Evolutionary conservation across 257 asterid species (phyloP).

Genomic region (Przewalskia tangutica): DNA sequence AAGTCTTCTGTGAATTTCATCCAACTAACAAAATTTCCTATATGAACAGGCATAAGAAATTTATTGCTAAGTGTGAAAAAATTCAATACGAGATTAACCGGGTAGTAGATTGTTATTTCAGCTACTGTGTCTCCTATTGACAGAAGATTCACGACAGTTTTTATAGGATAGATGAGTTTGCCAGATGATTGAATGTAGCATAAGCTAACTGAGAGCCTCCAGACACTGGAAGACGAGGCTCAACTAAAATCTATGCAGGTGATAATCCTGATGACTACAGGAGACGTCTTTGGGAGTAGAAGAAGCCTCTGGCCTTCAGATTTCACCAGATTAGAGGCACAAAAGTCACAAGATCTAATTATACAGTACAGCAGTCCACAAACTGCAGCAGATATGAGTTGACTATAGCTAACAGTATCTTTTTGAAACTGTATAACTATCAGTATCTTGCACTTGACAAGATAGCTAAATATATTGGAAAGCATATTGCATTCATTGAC

Average conservation of each 20-base stretch:
- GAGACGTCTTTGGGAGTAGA: neutral
- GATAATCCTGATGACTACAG: neutral
- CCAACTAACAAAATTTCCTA: neutral
- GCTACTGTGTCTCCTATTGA: neutral
- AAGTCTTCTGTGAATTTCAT: neutral
- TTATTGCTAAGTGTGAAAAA: neutral
- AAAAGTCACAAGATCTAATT: neutral
- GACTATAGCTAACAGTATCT: neutral
- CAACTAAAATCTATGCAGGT: neutral
- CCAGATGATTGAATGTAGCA: neutral
- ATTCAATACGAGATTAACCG: neutral
- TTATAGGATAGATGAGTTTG: neutral
- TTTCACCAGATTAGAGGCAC: neutral
- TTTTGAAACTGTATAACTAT: neutral
- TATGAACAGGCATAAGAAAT: neutral
- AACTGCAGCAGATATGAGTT: neutral
- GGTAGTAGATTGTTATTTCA: neutral
- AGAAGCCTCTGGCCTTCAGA: conserved; percentile 1
- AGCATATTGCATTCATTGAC: neutral
- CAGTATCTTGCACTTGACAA: neutral
- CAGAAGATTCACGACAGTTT: neutral
- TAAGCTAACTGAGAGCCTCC: neutral
- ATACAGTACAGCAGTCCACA: neutral
- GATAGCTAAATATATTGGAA: neutral
- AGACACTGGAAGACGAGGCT: neutral